Base-by-base conservation (phyloP, 2,329 filamentous ascomycete genomes). In the Pezicula carpinea region DNA sequence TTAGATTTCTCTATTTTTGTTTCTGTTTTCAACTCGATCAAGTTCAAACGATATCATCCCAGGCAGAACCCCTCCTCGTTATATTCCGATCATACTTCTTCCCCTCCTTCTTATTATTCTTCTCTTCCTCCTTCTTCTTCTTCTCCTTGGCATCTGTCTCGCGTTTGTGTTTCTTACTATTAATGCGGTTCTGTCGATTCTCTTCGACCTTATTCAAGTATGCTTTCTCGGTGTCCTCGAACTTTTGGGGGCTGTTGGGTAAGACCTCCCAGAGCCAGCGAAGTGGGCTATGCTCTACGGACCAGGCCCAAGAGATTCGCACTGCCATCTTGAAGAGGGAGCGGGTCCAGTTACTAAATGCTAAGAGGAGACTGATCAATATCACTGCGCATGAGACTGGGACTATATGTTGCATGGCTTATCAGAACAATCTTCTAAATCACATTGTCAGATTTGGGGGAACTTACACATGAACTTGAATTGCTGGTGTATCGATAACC, bases 391-490 rank as follows among this genome's bases (percentile, higher is more conserved):
- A 35, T 6, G 33, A 35, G 17, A 35, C n/a, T 18, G 17, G 33
- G 33, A 35, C 23, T 26, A 26, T 26, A 26, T 2, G 11, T 26
- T 6, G 23, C 23, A 6, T 26, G 3, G 6, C 6, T 4, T 26
- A 26, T 26, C 11, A 26, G 23, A 8, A 26, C 23, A 8, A 6
- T 3, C 23, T 23, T 23, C 8, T 23, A 5, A 8, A 23, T 8
- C 22, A 23, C 8, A 8, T 5, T 23, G 22, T 34, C 11, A 4
- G 32, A n/a, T 5, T 4, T 34, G 17, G 32, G n/a, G 5, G n/a
- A 17, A 47, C 44, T 44, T 21, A 52, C 47, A 50, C 44, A 49
- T 52, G 13, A 44, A 52, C 31, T 36, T 49, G 10, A 48, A 26
- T 38, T 54, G 52, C 40, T 50, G 31, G 14, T 38, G 22, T 3